Evolutionary conservation across 2,329 filamentous ascomycete species (phyloP).

Genomic region (Cyanodermella asteris): DNA sequence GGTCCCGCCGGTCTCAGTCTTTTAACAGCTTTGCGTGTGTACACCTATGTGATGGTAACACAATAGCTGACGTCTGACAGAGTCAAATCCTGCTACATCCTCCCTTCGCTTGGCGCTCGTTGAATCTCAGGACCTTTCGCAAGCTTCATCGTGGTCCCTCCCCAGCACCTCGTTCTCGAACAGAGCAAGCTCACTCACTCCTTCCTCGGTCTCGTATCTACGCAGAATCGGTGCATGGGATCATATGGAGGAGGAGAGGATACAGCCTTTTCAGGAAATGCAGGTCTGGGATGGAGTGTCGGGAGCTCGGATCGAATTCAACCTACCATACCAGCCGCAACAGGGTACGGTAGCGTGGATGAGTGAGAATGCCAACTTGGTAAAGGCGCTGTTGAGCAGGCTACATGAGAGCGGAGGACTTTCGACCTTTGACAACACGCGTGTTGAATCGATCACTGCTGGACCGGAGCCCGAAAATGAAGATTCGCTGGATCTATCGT

Average conservation of each 20-base stretch:
- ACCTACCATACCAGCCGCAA: no score
- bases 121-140: constrained; percentile 67
- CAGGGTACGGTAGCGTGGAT: constrained; percentile 89
- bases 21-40: constrained; percentile 50
- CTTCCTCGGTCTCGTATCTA: constrained; percentile 64
- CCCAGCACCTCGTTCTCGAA: constrained; percentile 60
- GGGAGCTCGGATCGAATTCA: no score
- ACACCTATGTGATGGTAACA: constrained; percentile 2
- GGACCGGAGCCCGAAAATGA: constrained; percentile 25
- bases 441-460: constrained; percentile 57
- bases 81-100: constrained; percentile 51
- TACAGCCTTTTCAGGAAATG: constrained; percentile 88
- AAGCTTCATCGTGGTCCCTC: constrained; percentile 43
- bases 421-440: constrained; percentile 52
- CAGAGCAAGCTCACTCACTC: constrained; percentile 85
- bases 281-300: constrained; percentile 94
- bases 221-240: constrained; percentile 68
- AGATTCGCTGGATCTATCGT: constrained; percentile 47
- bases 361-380: constrained; percentile 84
- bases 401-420: constrained; percentile 46
- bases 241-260: constrained; percentile 47
- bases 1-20: constrained; percentile 76
- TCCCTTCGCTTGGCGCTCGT: constrained; percentile 68
- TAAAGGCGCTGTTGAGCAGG: constrained; percentile 50
- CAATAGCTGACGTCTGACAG: constrained; percentile 21